Percentiles rank a stretch among this genome's conserved stretches.
Conservation (phyloP, 768 basidiomycete genomes). For the Hortiboletus flavorubellus region DNA sequence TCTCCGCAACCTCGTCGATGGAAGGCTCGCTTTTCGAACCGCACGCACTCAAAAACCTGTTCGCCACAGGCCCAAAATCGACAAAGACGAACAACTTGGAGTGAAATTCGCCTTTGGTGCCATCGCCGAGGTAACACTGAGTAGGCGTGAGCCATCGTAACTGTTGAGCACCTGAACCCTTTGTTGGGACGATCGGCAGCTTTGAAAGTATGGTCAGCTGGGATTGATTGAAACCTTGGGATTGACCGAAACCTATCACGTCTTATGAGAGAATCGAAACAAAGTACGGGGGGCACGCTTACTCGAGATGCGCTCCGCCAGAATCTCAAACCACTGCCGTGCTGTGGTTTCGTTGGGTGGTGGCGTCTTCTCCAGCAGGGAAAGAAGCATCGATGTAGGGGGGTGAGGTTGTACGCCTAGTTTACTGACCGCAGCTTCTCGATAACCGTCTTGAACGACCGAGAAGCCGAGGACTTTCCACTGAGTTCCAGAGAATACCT, state of each 20-base stretch:
- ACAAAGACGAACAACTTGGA: constrained; percentile 85
- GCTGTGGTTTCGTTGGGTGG: constrained; percentile 55
- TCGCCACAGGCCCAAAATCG: constrained; percentile 80
- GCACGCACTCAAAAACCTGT: constrained; percentile 80
- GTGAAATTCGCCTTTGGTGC: constrained; percentile 56
- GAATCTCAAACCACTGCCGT: constrained; percentile 60
- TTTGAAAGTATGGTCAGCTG: constrained; percentile 58
- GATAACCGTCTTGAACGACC: constrained; percentile 53
- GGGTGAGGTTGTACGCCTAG: constrained; percentile 68
- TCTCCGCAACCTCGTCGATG: constrained; percentile 74
- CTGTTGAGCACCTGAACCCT: constrained; percentile 28
- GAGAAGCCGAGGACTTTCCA: constrained; percentile 79
- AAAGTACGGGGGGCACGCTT: constrained; percentile 18
- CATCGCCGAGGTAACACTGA: constrained; percentile 67
- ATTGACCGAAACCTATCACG: constrained; percentile 51
- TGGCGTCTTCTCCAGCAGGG: constrained; percentile 55
- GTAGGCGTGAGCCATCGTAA: constrained; percentile 52
- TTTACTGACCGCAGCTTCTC: constrained; percentile 53
- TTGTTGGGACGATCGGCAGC: constrained; percentile 65
- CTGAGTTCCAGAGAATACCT: constrained; percentile 69
- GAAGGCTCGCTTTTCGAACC: constrained; percentile 88
- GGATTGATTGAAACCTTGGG: constrained; percentile 60
- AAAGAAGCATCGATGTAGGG: constrained; percentile 54
- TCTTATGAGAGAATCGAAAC: background rate
- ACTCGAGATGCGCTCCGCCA: constrained; percentile 65